phyloP scores from a whole-genome alignment of 768 basidiomycete species.

The Boletus tomentosulus region DNA sequence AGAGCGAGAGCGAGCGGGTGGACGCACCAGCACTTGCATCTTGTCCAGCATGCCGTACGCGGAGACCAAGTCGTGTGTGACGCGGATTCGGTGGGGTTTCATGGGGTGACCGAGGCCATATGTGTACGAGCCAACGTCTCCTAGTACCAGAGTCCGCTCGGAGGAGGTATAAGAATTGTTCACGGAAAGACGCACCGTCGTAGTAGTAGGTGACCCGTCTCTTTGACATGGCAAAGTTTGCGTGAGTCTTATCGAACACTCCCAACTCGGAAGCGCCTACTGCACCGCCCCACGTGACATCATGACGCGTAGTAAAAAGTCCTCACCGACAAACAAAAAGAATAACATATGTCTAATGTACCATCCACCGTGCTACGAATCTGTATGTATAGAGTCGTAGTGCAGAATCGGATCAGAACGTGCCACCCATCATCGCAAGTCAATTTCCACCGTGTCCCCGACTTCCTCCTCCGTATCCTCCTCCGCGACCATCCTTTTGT shows the following conservation, averaged over 20 bases:
- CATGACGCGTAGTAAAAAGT: neutral
- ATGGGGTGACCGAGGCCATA: constrained; percentile 90
- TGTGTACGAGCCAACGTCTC: constrained; percentile 69
- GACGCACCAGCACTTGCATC: constrained; percentile 82
- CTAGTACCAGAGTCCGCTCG: constrained; percentile 33
- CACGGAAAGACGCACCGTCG: constrained; percentile 47
- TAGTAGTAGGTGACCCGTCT: constrained; percentile 79
- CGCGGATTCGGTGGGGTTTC: constrained; percentile 94
- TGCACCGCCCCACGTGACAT: constrained; percentile 12
- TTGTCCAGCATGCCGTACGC: constrained; percentile 92
- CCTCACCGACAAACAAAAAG: neutral
- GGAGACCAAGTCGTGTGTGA: constrained; percentile 87
- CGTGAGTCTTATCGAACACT: neutral
- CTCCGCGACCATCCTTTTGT: constrained; percentile 38
- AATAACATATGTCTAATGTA: constrained; percentile 12
- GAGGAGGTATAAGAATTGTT: neutral
- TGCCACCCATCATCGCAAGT: constrained; percentile 36
- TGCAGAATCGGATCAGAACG: neutral
- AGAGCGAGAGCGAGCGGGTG: neutral
- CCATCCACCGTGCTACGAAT: neutral
- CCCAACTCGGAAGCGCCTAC: neutral
- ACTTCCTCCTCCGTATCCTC: constrained; percentile 70
- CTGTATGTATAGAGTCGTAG: neutral
- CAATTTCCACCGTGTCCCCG: constrained; percentile 75
- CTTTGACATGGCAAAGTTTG: constrained; percentile 49